Base-by-base conservation (phyloP, 1,284 basidiomycete species). In the Jaminaea rosea region DNA sequence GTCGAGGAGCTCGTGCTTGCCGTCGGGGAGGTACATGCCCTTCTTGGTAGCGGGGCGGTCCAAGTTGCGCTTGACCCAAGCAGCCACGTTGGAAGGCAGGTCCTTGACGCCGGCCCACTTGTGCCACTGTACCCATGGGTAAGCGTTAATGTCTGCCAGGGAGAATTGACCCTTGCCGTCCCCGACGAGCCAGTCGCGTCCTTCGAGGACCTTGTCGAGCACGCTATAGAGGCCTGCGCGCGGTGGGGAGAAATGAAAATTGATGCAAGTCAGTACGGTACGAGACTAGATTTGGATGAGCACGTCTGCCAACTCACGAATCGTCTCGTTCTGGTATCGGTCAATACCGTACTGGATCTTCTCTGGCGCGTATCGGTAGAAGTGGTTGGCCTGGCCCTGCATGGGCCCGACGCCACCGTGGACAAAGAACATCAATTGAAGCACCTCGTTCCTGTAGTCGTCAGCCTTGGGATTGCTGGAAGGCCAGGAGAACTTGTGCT, bases 221-320 rank as follows among this genome's bases (percentile, higher is more conserved):
- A 67, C 65, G n/a, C 26, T 23, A 51, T 63, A 67, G 10, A 67
- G 55, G 17, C n/a, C n/a, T n/a, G n/a, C n/a, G n/a, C n/a, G n/a
- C n/a, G n/a, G n/a, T n/a, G n/a, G n/a, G n/a, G n/a, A n/a, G n/a
- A n/a, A n/a, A n/a, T n/a, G n/a, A n/a, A n/a, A n/a, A n/a, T n/a
- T n/a, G n/a, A n/a, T n/a, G n/a, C n/a, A n/a, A n/a, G n/a, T n/a
- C n/a, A n/a, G n/a, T n/a, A n/a, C n/a, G n/a, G n/a, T n/a, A n/a
- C n/a, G n/a, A n/a, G n/a, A n/a, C n/a, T n/a, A n/a, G n/a, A n/a
- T n/a, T n/a, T n/a, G n/a, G n/a, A n/a, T n/a, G n/a, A n/a, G n/a
- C n/a, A n/a, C n/a, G n/a, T n/a, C n/a, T n/a, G n/a, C n/a, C n/a
- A n/a, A n/a, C n/a, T 31, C 29, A 11, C 58, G 53, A n/a, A 56